A percentile compares a stretch with the other conserved stretches of the same genome.
phyloP scores from a whole-genome alignment of 1,284 basidiomycete species.

The Lentinula novae-zelandiae region DNA sequence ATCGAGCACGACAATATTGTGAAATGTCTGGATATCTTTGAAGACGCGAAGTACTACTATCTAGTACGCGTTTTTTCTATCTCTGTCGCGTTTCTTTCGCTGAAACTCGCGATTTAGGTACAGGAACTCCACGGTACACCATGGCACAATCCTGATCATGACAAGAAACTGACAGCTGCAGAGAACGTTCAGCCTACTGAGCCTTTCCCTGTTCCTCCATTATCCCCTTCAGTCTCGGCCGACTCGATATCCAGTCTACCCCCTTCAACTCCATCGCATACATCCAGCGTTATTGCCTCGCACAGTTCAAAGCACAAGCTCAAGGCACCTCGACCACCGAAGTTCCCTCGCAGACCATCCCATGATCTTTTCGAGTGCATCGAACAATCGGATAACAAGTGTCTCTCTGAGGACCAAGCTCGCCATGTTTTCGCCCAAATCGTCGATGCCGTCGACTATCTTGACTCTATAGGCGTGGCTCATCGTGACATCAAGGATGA shows the following conservation, averaged over 20 bases:
- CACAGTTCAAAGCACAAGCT: background rate
- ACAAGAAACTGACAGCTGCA: background rate
- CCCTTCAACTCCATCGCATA: slow-evolving; percentile 20
- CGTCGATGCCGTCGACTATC: slow-evolving; percentile 79
- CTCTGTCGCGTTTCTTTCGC: background rate
- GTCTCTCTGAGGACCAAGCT: slow-evolving; percentile 76
- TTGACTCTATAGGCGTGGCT: slow-evolving; percentile 74
- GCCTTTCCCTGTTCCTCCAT: slow-evolving; percentile 39
- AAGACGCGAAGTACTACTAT: slow-evolving; percentile 84
- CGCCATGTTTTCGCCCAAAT: slow-evolving; percentile 85
- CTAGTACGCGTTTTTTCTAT: slow-evolving; percentile 49
- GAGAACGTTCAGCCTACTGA: slow-evolving; percentile 20
- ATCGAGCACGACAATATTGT: slow-evolving; percentile 81
- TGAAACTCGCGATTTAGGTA: slow-evolving; percentile 46
- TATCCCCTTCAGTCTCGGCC: slow-evolving; percentile 53
- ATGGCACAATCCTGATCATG: slow-evolving; percentile 51
- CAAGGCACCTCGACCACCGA: slow-evolving; percentile 38
- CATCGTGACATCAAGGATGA: slow-evolving; percentile 96
- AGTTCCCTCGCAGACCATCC: slow-evolving; percentile 71
- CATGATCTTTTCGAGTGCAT: slow-evolving; percentile 94
- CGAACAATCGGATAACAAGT: slow-evolving; percentile 77
- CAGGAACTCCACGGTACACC: slow-evolving; percentile 91
- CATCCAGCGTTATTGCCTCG: slow-evolving; percentile 7
- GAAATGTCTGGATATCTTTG: slow-evolving; percentile 78
- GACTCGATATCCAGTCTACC: slow-evolving; percentile 29